Conservation (phyloP, 257 asterid genomes). For the Cynanchum wilfordii region DNA sequence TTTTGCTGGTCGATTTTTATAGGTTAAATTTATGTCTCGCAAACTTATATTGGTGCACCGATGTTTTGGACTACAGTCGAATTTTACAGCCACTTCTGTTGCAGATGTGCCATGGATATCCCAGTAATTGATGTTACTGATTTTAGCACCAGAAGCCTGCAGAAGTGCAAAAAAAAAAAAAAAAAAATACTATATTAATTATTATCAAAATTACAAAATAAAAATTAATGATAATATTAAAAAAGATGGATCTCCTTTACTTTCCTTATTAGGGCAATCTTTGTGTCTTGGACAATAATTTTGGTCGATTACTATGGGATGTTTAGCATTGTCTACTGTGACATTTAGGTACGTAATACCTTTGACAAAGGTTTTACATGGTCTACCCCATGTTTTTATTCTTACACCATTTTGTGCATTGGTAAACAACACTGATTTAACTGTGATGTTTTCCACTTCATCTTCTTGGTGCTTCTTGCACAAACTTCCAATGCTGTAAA, state of each 20-base stretch:
- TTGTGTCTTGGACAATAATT: neutral
- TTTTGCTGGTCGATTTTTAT: neutral
- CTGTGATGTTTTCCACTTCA: neutral
- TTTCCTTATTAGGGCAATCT: neutral
- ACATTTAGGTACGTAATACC: neutral
- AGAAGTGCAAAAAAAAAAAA: neutral
- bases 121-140: constrained; percentile 28
- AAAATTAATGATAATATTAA: no score
- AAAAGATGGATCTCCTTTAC: no score
- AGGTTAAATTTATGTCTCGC: neutral
- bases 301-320: neutral
- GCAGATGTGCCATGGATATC: constrained; percentile 20
- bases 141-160: constrained; percentile 7
- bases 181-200: no score
- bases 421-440: neutral
- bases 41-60: neutral
- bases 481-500: neutral
- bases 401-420: neutral
- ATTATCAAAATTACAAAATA: no score
- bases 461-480: neutral
- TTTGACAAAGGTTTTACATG: neutral
- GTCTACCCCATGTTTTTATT: constrained; percentile 1
- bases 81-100: neutral
- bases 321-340: neutral
- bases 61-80: neutral